phyloP scores from a whole-genome alignment of 2,329 filamentous ascomycete genomes.

The Cucurbitaria berberidis region DNA sequence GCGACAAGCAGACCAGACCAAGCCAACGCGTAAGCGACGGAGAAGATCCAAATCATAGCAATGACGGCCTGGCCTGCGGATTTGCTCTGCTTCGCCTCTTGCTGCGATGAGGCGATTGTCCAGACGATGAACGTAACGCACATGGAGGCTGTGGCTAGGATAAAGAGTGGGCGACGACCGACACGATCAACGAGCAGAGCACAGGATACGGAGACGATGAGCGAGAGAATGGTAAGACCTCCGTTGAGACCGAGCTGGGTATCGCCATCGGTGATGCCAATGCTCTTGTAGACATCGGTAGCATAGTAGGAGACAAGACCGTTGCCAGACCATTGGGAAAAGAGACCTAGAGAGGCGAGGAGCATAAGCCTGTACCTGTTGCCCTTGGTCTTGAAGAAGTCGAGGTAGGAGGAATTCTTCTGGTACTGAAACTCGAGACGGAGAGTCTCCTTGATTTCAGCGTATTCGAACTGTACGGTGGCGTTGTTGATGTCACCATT shows the following conservation, averaged over 20 bases:
- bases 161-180: slow-evolving; percentile 49
- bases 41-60: slow-evolving; percentile 59
- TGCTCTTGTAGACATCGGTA: slow-evolving; percentile 65
- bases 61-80: slow-evolving; percentile 56
- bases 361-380: slow-evolving; percentile 70
- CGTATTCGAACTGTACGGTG: slow-evolving; percentile 69
- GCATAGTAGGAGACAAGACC: slow-evolving; percentile 72
- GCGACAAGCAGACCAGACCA: slow-evolving; percentile 65
- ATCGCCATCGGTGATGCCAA: slow-evolving; percentile 61
- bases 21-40: slow-evolving; percentile 61
- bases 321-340: slow-evolving; percentile 73
- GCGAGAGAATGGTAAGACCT: slow-evolving; percentile 65
- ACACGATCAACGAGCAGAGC: slow-evolving; percentile 62
- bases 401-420: slow-evolving; percentile 61
- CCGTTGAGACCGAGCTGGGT: slow-evolving; percentile 53
- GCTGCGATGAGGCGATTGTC: slow-evolving; percentile 56
- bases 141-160: slow-evolving; percentile 45
- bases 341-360: slow-evolving; percentile 67
- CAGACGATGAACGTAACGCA: slow-evolving; percentile 44
- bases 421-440: slow-evolving; percentile 60
- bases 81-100: slow-evolving; percentile 53
- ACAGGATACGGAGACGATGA: slow-evolving; percentile 63
- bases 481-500: slow-evolving; percentile 64
- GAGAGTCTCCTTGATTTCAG: slow-evolving; percentile 70
- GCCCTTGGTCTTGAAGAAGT: slow-evolving; percentile 67